A percentile compares a stretch with the other conserved stretches of the same genome.
phyloP scores from a whole-genome alignment of 2,329 filamentous ascomycete species.

The Nemania diffusa region DNA sequence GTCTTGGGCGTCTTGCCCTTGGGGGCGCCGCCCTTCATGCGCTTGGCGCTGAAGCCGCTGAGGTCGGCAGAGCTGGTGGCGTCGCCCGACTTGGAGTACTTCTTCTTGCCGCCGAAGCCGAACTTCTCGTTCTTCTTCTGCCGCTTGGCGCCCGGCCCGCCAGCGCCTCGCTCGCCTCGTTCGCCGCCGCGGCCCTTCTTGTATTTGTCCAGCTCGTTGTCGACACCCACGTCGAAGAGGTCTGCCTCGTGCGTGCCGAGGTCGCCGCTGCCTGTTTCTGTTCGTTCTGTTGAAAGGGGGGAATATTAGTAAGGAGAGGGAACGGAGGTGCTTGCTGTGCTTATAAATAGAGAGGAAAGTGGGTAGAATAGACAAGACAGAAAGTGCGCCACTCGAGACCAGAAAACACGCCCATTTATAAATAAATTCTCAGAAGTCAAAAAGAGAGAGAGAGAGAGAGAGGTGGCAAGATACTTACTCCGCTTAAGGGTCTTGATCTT shows the following conservation, averaged over 20 bases:
- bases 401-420: not conserved
- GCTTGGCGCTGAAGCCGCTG: constrained; percentile 80
- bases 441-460: not conserved
- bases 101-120: constrained; percentile 96
- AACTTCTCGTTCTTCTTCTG: constrained; percentile 95
- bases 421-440: not conserved
- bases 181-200: constrained; percentile 53
- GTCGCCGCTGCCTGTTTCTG: constrained; percentile 70
- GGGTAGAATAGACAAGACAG: not conserved
- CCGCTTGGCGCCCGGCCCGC: constrained; percentile 73
- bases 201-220: constrained; percentile 68
- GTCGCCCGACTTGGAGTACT: constrained; percentile 89
- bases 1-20: constrained; percentile 54
- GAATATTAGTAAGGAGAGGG: constrained; percentile 23
- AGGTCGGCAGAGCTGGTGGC: constrained; percentile 84
- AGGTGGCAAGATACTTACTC: constrained; percentile 72
- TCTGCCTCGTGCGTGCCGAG: constrained; percentile 80
- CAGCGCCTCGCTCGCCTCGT: constrained; percentile 53
- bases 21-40: constrained; percentile 77
- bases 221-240: constrained; percentile 90
- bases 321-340: not conserved
- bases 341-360: constrained; percentile 13
- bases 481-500: constrained; percentile 96
- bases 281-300: constrained; percentile 74
- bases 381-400: too few species aligned